Percentiles rank a stretch among this genome's conserved stretches.
Evolutionary conservation across 805 yeast genomes (phyloP).

Genomic region (Saccharomycopsis babjevae): DNA sequence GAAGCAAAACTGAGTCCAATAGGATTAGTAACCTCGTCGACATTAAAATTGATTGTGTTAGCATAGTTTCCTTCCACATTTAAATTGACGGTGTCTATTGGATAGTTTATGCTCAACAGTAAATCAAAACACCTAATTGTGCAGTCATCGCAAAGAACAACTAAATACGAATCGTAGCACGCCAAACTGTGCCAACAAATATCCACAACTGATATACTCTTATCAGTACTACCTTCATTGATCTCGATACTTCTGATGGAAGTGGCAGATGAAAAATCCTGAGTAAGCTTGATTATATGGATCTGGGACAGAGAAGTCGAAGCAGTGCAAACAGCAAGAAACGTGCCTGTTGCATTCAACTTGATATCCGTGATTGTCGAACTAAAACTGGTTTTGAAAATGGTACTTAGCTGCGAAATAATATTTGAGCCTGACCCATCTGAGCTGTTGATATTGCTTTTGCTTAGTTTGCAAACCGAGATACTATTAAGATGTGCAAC

Average conservation of each 20-base stretch:
- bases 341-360: not conserved
- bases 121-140: slow-evolving; percentile 30
- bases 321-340: not conserved
- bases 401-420: not conserved
- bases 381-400: not conserved
- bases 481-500: not conserved
- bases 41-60: slow-evolving; percentile 20
- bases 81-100: slow-evolving; percentile 21
- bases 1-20: slow-evolving; percentile 23
- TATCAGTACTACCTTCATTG: not conserved
- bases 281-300: not conserved
- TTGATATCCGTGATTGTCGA: not conserved
- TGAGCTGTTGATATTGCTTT: not conserved
- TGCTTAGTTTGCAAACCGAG: not conserved
- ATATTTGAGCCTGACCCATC: not conserved
- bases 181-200: slow-evolving; percentile 35
- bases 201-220: not conserved
- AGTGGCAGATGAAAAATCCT: not conserved
- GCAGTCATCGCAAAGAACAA: slow-evolving; percentile 30
- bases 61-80: slow-evolving; percentile 16
- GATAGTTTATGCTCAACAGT: slow-evolving; percentile 22
- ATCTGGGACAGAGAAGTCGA: not conserved
- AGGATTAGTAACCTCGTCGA: slow-evolving; percentile 20
- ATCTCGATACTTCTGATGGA: not conserved
- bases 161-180: slow-evolving; percentile 33